Conservation (phyloP, 1,139 yeast species). For the Waltiozyma sp. region DNA sequence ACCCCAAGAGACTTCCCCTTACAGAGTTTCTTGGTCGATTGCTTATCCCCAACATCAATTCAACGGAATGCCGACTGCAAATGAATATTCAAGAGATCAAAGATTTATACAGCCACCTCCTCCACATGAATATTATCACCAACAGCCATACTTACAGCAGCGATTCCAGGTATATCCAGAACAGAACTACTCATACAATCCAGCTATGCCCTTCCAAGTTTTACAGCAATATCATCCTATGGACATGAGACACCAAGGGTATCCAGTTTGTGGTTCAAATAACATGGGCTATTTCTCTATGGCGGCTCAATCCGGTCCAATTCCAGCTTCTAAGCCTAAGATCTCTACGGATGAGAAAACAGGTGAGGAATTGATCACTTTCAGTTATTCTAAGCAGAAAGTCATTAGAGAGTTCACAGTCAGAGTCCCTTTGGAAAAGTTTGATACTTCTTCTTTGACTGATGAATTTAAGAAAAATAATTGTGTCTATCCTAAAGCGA, state of each 20-base stretch:
- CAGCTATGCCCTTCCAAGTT: background rate
- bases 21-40: background rate
- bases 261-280: background rate
- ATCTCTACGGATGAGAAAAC: slow-evolving; percentile 12
- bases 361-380: slow-evolving; percentile 19
- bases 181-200: background rate
- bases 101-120: background rate
- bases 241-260: background rate
- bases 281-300: background rate
- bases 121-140: background rate
- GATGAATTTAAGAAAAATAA: slow-evolving; percentile 26
- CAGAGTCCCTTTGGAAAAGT: slow-evolving; percentile 20
- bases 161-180: background rate
- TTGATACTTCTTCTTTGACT: slow-evolving; percentile 24
- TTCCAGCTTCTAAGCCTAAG: slow-evolving; percentile 21
- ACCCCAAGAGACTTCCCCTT: background rate
- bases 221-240: background rate
- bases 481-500: slow-evolving; percentile 35
- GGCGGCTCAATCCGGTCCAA: slow-evolving; percentile 21
- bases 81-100: no score
- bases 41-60: background rate
- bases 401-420: slow-evolving; percentile 18
- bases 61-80: background rate
- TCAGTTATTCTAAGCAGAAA: slow-evolving; percentile 20
- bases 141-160: background rate